phyloP scores from a whole-genome alignment of 345 rosid genomes.

The Aquilaria sinensis region DNA sequence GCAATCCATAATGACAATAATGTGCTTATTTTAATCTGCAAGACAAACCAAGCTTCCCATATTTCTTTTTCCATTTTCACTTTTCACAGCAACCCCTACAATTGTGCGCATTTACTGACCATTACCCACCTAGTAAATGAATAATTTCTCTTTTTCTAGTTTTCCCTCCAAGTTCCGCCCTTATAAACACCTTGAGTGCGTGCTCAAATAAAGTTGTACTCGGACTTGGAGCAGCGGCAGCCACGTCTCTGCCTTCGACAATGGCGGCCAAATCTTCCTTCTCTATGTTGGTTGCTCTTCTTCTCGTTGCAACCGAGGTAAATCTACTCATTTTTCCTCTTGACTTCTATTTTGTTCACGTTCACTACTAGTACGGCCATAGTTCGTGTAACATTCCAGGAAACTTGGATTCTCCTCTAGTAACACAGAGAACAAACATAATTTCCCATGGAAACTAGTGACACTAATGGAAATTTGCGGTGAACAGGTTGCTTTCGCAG shows the following conservation, averaged over 20 bases:
- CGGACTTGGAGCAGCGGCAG: neutral
- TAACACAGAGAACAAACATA: too few species aligned
- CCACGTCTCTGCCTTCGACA: neutral
- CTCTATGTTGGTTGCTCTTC: slow-evolving; percentile 25
- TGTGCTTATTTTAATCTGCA: too few species aligned
- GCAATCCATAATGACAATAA: neutral
- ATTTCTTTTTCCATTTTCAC: too few species aligned
- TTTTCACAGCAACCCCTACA: too few species aligned
- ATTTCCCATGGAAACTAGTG: too few species aligned
- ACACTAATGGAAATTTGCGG: too few species aligned
- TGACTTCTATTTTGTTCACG: neutral
- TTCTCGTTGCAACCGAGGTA: slow-evolving; percentile 28
- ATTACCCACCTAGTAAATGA: neutral
- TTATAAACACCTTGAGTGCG: neutral
- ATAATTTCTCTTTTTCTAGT: neutral
- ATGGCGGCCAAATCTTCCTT: slow-evolving; percentile 32
- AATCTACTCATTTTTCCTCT: slow-evolving; percentile 1
- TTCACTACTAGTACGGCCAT: too few species aligned
- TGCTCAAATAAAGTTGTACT: neutral
- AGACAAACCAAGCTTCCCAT: too few species aligned
- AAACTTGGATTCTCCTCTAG: too few species aligned
- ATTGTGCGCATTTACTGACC: slow-evolving; percentile 1
- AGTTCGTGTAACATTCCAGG: too few species aligned
- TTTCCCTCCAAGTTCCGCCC: neutral
- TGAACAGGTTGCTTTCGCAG: neutral